phyloP scores from a whole-genome alignment of 2,329 filamentous ascomycete genomes.

The Sporothrix sp. region DNA sequence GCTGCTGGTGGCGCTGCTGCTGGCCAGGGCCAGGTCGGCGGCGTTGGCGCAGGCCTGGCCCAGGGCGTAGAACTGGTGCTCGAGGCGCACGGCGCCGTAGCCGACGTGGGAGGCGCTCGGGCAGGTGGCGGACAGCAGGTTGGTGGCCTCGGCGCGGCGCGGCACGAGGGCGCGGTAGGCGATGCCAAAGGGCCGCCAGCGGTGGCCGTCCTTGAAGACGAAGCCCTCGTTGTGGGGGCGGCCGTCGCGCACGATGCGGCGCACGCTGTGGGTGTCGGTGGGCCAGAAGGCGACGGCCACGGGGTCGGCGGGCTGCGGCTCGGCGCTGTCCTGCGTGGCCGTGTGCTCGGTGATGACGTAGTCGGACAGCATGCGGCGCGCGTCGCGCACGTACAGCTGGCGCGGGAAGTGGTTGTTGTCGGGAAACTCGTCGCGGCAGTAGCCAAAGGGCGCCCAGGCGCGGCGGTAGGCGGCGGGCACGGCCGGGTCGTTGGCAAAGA shows the following conservation, averaged over 20 bases:
- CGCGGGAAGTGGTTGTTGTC: conserved; percentile 7
- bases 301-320: not conserved
- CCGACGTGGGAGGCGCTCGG: conserved; percentile 6
- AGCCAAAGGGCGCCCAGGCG: not conserved
- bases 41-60: conserved; percentile 8
- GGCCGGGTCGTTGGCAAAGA: conserved; percentile 7
- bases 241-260: conserved; percentile 4
- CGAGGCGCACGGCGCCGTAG: conserved; percentile 6
- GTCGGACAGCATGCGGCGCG: conserved; percentile 4
- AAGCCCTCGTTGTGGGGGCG: conserved; percentile 7
- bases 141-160: not conserved
- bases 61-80: conserved; percentile 7
- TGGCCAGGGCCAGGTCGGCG: not conserved
- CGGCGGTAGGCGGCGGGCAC: not conserved
- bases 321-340: not conserved
- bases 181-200: conserved; percentile 6
- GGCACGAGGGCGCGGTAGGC: conserved; percentile 2
- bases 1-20: no score
- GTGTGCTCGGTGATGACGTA: conserved; percentile 4
- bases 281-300: conserved; percentile 6
- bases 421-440: conserved; percentile 7
- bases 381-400: conserved; percentile 6
- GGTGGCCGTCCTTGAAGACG: conserved; percentile 6
- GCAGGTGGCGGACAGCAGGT: conserved; percentile 1
- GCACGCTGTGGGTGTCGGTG: conserved; percentile 5